Evolutionary conservation across 371 early-diverging fungal species (phyloP).

Genomic region (Mycotypha africana): DNA sequence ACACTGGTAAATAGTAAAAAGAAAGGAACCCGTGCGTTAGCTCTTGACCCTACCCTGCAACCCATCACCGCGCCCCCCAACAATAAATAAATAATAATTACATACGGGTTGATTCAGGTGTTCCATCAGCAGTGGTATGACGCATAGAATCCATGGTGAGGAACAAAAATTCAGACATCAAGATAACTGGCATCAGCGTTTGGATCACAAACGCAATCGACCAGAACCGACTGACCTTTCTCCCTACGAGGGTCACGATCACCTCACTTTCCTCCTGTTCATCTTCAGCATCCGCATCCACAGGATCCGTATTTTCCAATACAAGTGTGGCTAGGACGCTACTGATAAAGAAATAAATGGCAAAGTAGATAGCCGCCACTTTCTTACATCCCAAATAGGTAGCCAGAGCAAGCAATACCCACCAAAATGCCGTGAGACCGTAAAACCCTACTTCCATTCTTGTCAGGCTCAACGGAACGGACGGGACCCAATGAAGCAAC

Average conservation of each 20-base stretch:
- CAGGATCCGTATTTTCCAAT: background rate
- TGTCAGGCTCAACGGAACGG: background rate
- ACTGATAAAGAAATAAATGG: constrained; percentile 34
- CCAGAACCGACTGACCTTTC: constrained; percentile 11
- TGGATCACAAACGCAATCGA: constrained; percentile 30
- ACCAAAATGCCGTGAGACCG: constrained; percentile 41
- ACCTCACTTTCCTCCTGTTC: background rate
- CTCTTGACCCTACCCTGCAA: too few species aligned
- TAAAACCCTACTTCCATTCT: constrained; percentile 12
- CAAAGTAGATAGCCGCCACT: constrained; percentile 32
- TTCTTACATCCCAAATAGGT: constrained; percentile 17
- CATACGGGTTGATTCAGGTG: constrained; percentile 44
- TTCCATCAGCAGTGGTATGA: constrained; percentile 49
- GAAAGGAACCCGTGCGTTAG: too few species aligned
- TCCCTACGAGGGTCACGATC: too few species aligned
- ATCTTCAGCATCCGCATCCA: background rate
- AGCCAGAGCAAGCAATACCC: constrained; percentile 32
- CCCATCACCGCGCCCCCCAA: too few species aligned
- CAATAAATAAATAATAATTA: constrained; percentile 1
- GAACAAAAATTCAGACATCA: constrained; percentile 36
- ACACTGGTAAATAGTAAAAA: constrained; percentile 28
- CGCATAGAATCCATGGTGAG: constrained; percentile 42
- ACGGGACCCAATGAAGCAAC: background rate
- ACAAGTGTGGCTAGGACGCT: constrained; percentile 27
- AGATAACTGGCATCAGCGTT: constrained; percentile 25